Evolutionary conservation across 176 grass and related monocot genomes (phyloP), one percentile per base, ranked within the genome.

Genomic region (Rhynchospora tenuis): DNA sequence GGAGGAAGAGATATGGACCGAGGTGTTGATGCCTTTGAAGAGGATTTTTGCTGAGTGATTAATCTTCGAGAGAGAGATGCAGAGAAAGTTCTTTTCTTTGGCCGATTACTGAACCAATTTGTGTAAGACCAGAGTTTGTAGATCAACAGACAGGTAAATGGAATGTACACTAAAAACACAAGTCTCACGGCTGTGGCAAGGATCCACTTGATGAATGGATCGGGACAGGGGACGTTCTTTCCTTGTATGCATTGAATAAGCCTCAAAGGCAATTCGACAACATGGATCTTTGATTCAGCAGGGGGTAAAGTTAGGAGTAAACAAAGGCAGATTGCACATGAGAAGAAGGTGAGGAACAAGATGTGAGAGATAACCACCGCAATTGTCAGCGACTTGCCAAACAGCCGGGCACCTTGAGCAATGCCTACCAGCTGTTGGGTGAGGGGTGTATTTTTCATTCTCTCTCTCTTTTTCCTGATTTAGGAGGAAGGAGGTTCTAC

Each of bases 271-370:
- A 75, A 54, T 75, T 75, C 72, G 1, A 75, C 22, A 0, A 15
- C 11, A 0, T 22, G 72, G 28, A 75, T 75, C 72, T 75, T 54
- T 17, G 72, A 52, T 54, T 46, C 11, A 28, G 72, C 72, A 8
- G 20, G 23, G 3, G 72, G 47, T 54, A 75, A 75, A 16, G 72
- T 10, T 52, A 75, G 47, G 22, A 52, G 46, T 15, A 75, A 75
- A 28, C 72, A 75, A 26, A 75, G 22, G 12, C 11, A 75, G 72
- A 75, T 75, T 75, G 72, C 24, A 28, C 72, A 75, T 16, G 72
- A 75, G 72, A 75, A 75, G 48, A 45, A 75, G 47, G 72, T 54
- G 47, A 75, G 72, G 72, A 75, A 75, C 13, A 75, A 52, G 72
- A 54, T 28, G 72, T 75, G 72, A 51, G 72, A 75, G 72, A 75